Evolutionary conservation across 768 basidiomycete genomes (phyloP).

Genomic region (Mycena latifolia): DNA sequence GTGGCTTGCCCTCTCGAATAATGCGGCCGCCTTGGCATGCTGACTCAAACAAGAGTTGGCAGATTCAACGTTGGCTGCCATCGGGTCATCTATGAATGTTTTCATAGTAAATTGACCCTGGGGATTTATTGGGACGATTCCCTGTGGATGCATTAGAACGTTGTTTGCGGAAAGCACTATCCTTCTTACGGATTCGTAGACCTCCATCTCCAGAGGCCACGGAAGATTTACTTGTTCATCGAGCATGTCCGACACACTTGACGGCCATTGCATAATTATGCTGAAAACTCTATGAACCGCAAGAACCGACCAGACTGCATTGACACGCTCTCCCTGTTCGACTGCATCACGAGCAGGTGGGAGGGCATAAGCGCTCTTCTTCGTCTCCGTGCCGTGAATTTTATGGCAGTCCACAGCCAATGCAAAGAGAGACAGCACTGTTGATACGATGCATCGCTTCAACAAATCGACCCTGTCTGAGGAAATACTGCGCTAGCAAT

Average conservation of each 20-base stretch:
- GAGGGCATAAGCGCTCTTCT: slow-evolving; percentile 11
- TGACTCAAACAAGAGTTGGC: slow-evolving; percentile 16
- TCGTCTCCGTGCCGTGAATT: slow-evolving; percentile 8
- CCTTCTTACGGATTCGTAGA: slow-evolving; percentile 32
- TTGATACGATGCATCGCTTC: slow-evolving; percentile 40
- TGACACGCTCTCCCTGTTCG: slow-evolving; percentile 52
- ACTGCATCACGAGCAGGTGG: slow-evolving; percentile 42
- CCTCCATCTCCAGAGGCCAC: slow-evolving; percentile 50
- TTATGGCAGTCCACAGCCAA: slow-evolving; percentile 35
- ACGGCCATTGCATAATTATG: slow-evolving; percentile 44
- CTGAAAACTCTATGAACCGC: slow-evolving; percentile 48
- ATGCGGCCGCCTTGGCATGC: slow-evolving; percentile 25
- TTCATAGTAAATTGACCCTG: slow-evolving; percentile 27
- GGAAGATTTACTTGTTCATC: slow-evolving; percentile 49
- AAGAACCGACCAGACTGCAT: slow-evolving; percentile 54
- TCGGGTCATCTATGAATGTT: slow-evolving; percentile 28
- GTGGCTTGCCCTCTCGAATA: slow-evolving; percentile 44
- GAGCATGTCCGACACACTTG: slow-evolving; percentile 40
- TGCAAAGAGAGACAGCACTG: slow-evolving; percentile 34
- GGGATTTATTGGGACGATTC: slow-evolving; percentile 27
- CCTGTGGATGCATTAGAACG: slow-evolving; percentile 28
- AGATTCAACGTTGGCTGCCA: slow-evolving; percentile 15
- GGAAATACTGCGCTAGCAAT: slow-evolving; percentile 48
- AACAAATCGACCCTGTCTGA: slow-evolving; percentile 32
- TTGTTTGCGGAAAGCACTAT: no score